Base-by-base conservation (phyloP, 169 alveolate species). In the Eimeria sp. region DNA sequence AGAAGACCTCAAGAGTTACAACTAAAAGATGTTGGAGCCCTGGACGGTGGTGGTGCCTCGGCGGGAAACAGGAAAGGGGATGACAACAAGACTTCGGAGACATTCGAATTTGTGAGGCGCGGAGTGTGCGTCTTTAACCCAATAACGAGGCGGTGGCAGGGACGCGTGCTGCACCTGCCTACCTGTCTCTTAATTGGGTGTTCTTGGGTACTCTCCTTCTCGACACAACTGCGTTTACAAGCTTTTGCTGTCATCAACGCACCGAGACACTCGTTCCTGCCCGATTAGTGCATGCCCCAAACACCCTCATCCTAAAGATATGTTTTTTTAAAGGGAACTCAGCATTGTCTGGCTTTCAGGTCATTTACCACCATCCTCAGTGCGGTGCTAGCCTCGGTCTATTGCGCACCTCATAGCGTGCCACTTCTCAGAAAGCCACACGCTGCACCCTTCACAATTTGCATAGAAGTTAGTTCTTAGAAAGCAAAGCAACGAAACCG, bases 1-100 rank as follows among this genome's bases (percentile, higher is more conserved):
- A 83, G 75, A 83, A 83, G 91, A 83, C 76, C 91, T 83, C 75
- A 49, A 43, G 91, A 83, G 34, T 49, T 83, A 83, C 91, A 18
- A 78, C 89, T 78, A 49, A 49, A 5, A 20, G 5, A 5, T 27
- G 30, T 49, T 10, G 54, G 57, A 75, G n/a, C 11, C 89, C 89
- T 4, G 67, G 6, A 78, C 49, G 89, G 67, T 27, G 89, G 25
- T 22, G 30, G 57, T 27, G 49, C 84, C 25, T 27, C 57, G 57
- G 22, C 58, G 22, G 63, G 47, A 47, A 3, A 20, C 45, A 70
- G 67, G 45, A 0, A 78, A 49, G 40, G 70, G 89, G 70, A 7
- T 78, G 16, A 43, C 47, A 78, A 20, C 6, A 57, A 14, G 67
- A 6, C 58, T 49, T 78, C 57, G 45, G 89, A 47, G 89, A 70